Evolutionary conservation across 352 stramenopile species (phyloP).

Genomic region (Globisporangium nunn): DNA sequence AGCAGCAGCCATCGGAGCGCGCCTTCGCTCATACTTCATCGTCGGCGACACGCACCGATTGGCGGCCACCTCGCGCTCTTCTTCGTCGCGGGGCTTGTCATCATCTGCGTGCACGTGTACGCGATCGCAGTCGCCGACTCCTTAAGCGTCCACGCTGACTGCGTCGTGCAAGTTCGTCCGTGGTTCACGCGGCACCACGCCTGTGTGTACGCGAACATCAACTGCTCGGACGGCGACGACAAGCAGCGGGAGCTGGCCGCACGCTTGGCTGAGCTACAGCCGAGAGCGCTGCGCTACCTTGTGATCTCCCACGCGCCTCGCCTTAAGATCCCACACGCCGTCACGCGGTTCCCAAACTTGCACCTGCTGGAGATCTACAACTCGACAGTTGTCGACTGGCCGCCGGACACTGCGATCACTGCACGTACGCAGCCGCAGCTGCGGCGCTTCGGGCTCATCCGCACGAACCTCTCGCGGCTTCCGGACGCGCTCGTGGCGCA

Average conservation of each 20-base stretch:
- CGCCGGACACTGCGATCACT: conserved; percentile 2
- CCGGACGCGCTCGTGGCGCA: conserved; percentile 4
- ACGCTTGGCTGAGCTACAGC: conserved; percentile 7
- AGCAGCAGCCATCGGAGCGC: too few relatives aligned
- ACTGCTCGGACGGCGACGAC: conserved; percentile 10
- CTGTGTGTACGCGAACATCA: conserved; percentile 17
- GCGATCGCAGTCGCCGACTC: background rate
- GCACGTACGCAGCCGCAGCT: conserved; percentile 1
- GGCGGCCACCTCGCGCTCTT: conserved; percentile 2
- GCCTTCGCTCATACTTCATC: too few relatives aligned
- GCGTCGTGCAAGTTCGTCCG: conserved; percentile 7
- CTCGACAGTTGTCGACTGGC: conserved; percentile 19
- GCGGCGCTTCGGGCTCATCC: background rate
- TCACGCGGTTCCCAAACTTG: conserved; percentile 12
- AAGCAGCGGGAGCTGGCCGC: background rate
- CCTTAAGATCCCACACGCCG: conserved; percentile 8
- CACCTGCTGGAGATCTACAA: conserved; percentile 20
- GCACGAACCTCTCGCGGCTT: conserved; percentile 4
- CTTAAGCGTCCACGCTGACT: background rate
- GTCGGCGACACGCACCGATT: background rate
- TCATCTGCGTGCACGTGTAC: conserved; percentile 5
- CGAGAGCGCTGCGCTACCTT: conserved; percentile 8
- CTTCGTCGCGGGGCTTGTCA: background rate
- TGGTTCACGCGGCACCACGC: conserved; percentile 17
- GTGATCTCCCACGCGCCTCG: conserved; percentile 15